Percentiles rank a stretch among this genome's conserved stretches.
phyloP scores from a whole-genome alignment of 331 rosid species.

The Quercus tomentella region DNA sequence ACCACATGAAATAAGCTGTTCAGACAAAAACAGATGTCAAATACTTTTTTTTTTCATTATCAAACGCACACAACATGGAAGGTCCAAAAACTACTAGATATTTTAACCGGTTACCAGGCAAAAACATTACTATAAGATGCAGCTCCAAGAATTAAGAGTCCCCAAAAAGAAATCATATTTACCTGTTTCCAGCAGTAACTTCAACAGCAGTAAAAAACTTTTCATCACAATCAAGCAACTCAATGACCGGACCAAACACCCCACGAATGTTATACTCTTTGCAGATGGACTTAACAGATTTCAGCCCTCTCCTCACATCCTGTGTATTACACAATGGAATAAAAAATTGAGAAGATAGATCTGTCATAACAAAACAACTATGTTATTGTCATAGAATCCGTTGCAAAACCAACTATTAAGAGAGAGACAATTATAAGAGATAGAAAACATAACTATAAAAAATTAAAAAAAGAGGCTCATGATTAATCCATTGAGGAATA shows the following conservation, averaged over 20 bases:
- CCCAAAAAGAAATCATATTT: not conserved
- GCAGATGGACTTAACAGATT: constrained; percentile 86
- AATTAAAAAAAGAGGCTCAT: not conserved
- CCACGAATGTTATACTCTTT: constrained; percentile 65
- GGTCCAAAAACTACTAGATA: not conserved
- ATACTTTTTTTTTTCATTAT: not conserved
- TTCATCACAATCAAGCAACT: constrained; percentile 90
- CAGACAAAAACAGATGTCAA: constrained; percentile 22
- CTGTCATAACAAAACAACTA: not conserved
- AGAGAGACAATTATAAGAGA: not conserved
- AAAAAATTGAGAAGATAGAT: constrained; percentile 3
- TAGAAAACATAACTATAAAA: too few species aligned
- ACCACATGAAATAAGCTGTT: constrained; percentile 97
- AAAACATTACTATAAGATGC: not conserved
- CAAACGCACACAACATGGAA: not conserved
- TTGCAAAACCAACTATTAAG: not conserved
- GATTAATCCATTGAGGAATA: too few species aligned
- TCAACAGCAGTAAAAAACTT: constrained; percentile 94
- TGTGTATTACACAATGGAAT: constrained; percentile 26
- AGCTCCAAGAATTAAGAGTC: not conserved
- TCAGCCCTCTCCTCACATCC: constrained; percentile 97
- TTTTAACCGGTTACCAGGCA: not conserved
- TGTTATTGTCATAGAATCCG: not conserved
- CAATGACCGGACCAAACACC: constrained; percentile 91
- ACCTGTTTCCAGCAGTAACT: constrained; percentile 99